Conservation (phyloP, 495 filamentous ascomycete genomes). For the Aspergillus steynii region DNA sequence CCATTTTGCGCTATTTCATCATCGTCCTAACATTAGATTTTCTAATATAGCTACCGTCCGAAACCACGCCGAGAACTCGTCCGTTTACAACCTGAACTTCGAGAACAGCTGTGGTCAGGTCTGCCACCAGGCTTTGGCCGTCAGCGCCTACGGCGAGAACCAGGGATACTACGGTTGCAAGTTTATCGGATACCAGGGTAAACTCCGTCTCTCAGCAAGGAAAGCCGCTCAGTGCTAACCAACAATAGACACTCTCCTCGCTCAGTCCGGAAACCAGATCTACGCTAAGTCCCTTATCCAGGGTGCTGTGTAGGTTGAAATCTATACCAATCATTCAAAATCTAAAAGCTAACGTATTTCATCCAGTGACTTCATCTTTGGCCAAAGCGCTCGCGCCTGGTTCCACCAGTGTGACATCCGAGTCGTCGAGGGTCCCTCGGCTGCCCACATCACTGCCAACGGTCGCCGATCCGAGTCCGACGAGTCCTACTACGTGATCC, state of each 20-base stretch:
- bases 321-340: not conserved
- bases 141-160: conserved; percentile 51
- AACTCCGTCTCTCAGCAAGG: too few relatives aligned
- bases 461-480: conserved; percentile 54
- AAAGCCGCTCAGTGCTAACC: not conserved
- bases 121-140: conserved; percentile 60
- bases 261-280: conserved; percentile 58
- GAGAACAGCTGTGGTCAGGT: conserved; percentile 51
- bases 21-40: conserved; percentile 30
- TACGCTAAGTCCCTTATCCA: conserved; percentile 56
- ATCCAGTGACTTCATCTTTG: conserved; percentile 65
- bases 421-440: conserved; percentile 37
- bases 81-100: conserved; percentile 64
- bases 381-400: conserved; percentile 60
- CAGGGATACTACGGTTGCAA: conserved; percentile 61
- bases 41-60: conserved; percentile 50
- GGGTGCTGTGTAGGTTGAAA: conserved; percentile 45
- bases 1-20: not conserved
- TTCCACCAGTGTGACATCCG: conserved; percentile 59
- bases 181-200: conserved; percentile 56
- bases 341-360: not conserved
- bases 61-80: conserved; percentile 50
- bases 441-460: conserved; percentile 60
- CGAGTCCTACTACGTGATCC: conserved; percentile 62
- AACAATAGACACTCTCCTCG: conserved; percentile 54